Base-by-base conservation (phyloP, 208 protist species). In the Blechomonas ayalai region DNA sequence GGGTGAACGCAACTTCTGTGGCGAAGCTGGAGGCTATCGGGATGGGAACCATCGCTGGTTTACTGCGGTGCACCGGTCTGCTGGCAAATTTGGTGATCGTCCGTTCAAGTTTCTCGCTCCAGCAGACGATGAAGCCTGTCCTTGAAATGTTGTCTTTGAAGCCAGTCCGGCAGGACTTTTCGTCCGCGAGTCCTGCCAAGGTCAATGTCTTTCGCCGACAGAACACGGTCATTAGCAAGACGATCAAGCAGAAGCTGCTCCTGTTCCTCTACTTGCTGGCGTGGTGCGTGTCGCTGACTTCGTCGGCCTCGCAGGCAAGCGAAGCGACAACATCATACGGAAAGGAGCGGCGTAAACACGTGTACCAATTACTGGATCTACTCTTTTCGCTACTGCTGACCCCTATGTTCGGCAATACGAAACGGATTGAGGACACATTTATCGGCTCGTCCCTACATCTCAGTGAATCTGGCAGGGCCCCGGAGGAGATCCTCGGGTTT, bases 171-270 rank as follows among this genome's bases (percentile, higher is more conserved):
- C 48, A 52, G 18, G 75, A 88, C 26, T 88, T 80, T 54, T 73
- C 65, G 5, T 52, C 63, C 0, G 18, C 63, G 12, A 57, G 63
- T 31, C 85, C 74, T 0, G 58, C 65, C 18, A 93, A 87, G 52
- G 18, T 84, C 1, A 51, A 61, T 1, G 41, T 63, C 32, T 81
- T 90, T 23, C 66, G 64, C 12, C 63, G 62, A 16, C 62, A 86
- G 25, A 73, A 77, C 44, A 24, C 33, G 9, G 63, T 83, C 7
- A 61, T 90, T 15, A 25, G 40, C 23, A 90, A 86, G 62, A 89
- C 81, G 23, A 73, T 80, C 34, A 93, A 93, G 47, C 85, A 90
- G 45, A 82, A 82, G 58, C 58, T 87, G 34, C 52, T 81, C 15
- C 66, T 94, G 29, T 90, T 90, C 37, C 75, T 76, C 0, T 85